These are phyloP conservation scores for Solanum lycopersicoides DNA, from an alignment of 257 asterid genomes.

Conservation along the genomic window DNA sequence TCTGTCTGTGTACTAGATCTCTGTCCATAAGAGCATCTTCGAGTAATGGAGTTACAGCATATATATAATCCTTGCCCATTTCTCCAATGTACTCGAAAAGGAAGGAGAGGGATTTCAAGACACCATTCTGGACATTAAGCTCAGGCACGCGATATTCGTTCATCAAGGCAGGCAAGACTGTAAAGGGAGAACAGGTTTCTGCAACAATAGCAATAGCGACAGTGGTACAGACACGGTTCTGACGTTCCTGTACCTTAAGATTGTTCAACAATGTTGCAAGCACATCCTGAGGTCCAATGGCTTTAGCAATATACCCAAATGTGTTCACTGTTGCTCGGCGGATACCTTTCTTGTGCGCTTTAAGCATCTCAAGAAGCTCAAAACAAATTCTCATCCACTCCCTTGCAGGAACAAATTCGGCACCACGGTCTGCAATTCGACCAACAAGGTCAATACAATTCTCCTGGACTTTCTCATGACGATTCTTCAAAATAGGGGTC, in stretches of 20 bases:
- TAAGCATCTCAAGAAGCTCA: conserved; percentile 93
- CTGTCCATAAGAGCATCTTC: conserved; percentile 95
- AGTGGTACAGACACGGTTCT: conserved; percentile 90
- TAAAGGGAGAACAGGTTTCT: conserved; percentile 84
- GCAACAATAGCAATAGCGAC: conserved; percentile 96
- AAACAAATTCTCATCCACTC: conserved; percentile 97
- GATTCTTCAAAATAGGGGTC: conserved; percentile 84
- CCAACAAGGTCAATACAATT: conserved; percentile 90
- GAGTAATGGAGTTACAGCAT: conserved; percentile 79
- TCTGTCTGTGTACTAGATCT: conserved; percentile 76
- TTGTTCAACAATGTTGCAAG: conserved; percentile 80
- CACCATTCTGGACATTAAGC: conserved; percentile 93
- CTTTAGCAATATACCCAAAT: conserved; percentile 84
- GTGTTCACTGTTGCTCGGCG: conserved; percentile 93
- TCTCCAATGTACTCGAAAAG: conserved; percentile 86
- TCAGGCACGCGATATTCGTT: conserved; percentile 85
- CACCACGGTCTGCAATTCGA: conserved; percentile 87
- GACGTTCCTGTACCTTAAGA: conserved; percentile 90
- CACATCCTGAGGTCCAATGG: conserved; percentile 87
- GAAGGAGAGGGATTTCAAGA: conserved; percentile 72
- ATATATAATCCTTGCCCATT: conserved; percentile 91
- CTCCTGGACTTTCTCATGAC: conserved; percentile 91
- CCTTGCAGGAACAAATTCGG: conserved; percentile 89
- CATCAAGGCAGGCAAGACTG: conserved; percentile 84
- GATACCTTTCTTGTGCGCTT: conserved; percentile 88